Evolutionary conservation across 768 basidiomycete species (phyloP), one percentile per base, ranked within the genome.

Genomic region (Lactarius deliciosus): DNA sequence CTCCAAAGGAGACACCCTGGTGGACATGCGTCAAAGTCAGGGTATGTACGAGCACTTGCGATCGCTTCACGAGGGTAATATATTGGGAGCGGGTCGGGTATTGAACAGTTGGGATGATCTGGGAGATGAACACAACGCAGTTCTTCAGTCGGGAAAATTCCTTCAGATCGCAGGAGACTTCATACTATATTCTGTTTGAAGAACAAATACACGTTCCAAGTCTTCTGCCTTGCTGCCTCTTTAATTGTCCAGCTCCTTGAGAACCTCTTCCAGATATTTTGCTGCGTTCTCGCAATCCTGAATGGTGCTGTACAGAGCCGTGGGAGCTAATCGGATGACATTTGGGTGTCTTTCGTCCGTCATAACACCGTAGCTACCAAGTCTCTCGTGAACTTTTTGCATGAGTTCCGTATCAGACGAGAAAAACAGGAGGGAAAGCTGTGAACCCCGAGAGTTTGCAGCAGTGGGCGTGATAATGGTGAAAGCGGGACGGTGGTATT

Each of bases 291-390:
- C 83, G 68, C 90, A 90, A 71, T 99, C 97, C 70, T 79, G 77
- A 71, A 87, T 80, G 15, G 89, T 88, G 75, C 90, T 97, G 77
- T 98, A 99, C 74, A 98, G 78, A 40, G 96, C 90, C 18, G 83
- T 82, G 57, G 96, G 95, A 68, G 94, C 85, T 55, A 98, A 78
- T 11, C 97, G 85, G 71, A 99, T 95, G 60, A 98, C 93, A 73
- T 94, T 90, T 32, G 97, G 96, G 72, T 87, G 79, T 73, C 97
- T 81, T 76, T 96, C 92, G 77, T 99, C 97, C 11, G 93, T 96
- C 60, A 97, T 83, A 16, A 99, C 89, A 7, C 97, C 97, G 60
- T 81, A 76, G 67, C 81, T 81, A 25, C 81, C 78, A 72, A 98
- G 76, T 47, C 77, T 79, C 60, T 83, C 76, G 67, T 87, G 85